A percentile compares a stretch with the other conserved stretches of the same genome.
Conservation (phyloP, 2,329 filamentous ascomycete species). For the Aspergillus floridensis region DNA sequence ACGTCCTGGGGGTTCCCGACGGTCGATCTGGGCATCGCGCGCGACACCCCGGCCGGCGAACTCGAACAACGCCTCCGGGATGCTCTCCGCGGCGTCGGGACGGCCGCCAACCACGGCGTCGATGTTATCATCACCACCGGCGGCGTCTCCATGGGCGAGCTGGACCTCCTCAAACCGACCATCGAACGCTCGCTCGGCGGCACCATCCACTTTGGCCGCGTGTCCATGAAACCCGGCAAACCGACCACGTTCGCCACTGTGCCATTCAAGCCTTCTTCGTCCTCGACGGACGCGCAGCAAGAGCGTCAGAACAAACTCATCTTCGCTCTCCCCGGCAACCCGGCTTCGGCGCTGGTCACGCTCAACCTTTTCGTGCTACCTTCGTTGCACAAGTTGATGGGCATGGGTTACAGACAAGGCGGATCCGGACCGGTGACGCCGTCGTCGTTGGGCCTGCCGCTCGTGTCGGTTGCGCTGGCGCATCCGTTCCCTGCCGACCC, state of each 20-base stretch:
- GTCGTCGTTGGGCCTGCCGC: slow-evolving; percentile 61
- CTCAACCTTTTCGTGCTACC: slow-evolving; percentile 94
- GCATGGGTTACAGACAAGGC: slow-evolving; percentile 47
- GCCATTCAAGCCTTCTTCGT: slow-evolving; percentile 53
- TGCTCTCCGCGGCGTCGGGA: slow-evolving; percentile 58
- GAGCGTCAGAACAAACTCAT: slow-evolving; percentile 66
- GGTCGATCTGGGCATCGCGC: slow-evolving; percentile 80
- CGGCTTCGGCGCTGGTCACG: slow-evolving; percentile 87
- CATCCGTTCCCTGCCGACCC: slow-evolving; percentile 73
- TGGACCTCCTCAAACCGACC: slow-evolving; percentile 93
- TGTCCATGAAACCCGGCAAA: slow-evolving; percentile 97
- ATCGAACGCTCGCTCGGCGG: slow-evolving; percentile 87
- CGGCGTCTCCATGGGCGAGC: slow-evolving; percentile 95
- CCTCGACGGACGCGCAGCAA: slow-evolving; percentile 46
- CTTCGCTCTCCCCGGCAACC: slow-evolving; percentile 91
- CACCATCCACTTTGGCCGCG: slow-evolving; percentile 92
- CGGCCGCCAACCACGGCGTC: slow-evolving; percentile 51
- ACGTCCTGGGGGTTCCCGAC: slow-evolving; percentile 72
- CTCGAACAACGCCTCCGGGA: slow-evolving; percentile 75
- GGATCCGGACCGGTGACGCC: not conserved
- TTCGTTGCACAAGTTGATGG: slow-evolving; percentile 72
- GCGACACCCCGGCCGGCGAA: slow-evolving; percentile 55
- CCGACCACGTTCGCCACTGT: slow-evolving; percentile 95
- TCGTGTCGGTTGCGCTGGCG: slow-evolving; percentile 66
- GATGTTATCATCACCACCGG: slow-evolving; percentile 90